Percentiles rank a stretch among this genome's conserved stretches.
These are phyloP conservation scores for Salisapilia sapeloensis DNA, from an alignment of 352 stramenopile genomes.

Conservation along the genomic window DNA sequence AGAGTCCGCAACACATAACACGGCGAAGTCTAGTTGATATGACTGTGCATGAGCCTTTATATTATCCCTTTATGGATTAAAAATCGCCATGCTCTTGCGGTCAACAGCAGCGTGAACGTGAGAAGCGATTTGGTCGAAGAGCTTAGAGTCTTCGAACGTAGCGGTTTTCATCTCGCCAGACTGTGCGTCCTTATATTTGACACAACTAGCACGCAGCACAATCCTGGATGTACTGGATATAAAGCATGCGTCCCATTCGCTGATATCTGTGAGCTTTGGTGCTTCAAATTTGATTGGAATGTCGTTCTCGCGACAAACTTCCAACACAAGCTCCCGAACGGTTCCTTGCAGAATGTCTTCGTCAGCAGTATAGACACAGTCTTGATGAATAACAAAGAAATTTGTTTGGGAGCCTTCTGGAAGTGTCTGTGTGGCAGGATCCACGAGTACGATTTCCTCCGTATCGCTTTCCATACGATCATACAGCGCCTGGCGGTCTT, in stretches of 20 bases:
- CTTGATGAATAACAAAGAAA: slow-evolving; percentile 46
- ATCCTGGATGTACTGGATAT: slow-evolving; percentile 72
- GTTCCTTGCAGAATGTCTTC: slow-evolving; percentile 65
- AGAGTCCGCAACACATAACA: too few species aligned
- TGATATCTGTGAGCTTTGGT: slow-evolving; percentile 27
- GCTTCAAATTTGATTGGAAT: slow-evolving; percentile 38
- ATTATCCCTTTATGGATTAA: too few species aligned
- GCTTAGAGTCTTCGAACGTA: slow-evolving; percentile 14
- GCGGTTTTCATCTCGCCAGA: slow-evolving; percentile 8
- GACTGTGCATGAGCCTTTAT: too few species aligned
- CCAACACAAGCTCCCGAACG: slow-evolving; percentile 51
- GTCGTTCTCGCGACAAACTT: slow-evolving; percentile 26
- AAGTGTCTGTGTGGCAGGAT: slow-evolving; percentile 28
- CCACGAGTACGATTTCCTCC: slow-evolving; percentile 75
- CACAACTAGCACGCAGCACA: slow-evolving; percentile 29
- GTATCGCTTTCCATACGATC: slow-evolving; percentile 38
- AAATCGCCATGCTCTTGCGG: slow-evolving; percentile 35
- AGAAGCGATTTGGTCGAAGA: slow-evolving; percentile 24
- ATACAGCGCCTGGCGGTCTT: slow-evolving; percentile 59
- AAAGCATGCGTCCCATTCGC: slow-evolving; percentile 60
- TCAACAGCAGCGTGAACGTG: slow-evolving; percentile 26
- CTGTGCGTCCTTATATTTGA: slow-evolving; percentile 27
- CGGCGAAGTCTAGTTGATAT: too few species aligned
- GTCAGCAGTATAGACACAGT: slow-evolving; percentile 38
- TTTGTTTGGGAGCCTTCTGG: slow-evolving; percentile 78